Conservation (phyloP, 805 yeast species). For the Lipomyces orientalis region DNA sequence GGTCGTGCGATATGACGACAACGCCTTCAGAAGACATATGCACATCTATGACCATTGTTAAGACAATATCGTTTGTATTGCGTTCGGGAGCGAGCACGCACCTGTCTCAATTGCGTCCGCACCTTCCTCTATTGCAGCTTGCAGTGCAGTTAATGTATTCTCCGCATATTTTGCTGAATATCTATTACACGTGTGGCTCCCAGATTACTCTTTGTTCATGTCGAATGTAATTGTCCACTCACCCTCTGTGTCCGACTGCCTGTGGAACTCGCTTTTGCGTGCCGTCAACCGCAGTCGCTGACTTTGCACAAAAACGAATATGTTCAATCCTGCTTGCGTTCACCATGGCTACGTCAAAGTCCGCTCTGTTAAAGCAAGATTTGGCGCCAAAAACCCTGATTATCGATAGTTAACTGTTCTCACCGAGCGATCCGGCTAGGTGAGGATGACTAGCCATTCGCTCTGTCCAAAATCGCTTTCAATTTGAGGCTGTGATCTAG, state of each 20-base stretch:
- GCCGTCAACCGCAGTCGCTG: constrained; percentile 2
- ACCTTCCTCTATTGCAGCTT: constrained; percentile 55
- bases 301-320: neutral
- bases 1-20: constrained; percentile 62
- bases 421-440: too few relatives aligned
- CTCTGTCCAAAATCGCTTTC: too few relatives aligned
- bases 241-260: constrained; percentile 38
- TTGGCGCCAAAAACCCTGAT: too few relatives aligned
- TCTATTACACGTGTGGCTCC: neutral
- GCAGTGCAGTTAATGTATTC: constrained; percentile 49
- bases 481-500: too few relatives aligned
- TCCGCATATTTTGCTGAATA: constrained; percentile 40
- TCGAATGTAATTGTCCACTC: neutral
- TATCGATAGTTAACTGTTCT: too few relatives aligned
- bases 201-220: neutral
- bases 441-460: too few relatives aligned
- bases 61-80: neutral
- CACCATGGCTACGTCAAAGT: neutral
- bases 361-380: neutral
- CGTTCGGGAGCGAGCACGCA: constrained; percentile 10
- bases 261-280: constrained; percentile 6
- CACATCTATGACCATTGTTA: constrained; percentile 43
- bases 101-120: constrained; percentile 56
- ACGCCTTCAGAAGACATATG: constrained; percentile 61
- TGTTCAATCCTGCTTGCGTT: neutral